Evolutionary conservation across 768 basidiomycete species (phyloP), one percentile per base, ranked within the genome.

Genomic region (Tulasnella sp.): DNA sequence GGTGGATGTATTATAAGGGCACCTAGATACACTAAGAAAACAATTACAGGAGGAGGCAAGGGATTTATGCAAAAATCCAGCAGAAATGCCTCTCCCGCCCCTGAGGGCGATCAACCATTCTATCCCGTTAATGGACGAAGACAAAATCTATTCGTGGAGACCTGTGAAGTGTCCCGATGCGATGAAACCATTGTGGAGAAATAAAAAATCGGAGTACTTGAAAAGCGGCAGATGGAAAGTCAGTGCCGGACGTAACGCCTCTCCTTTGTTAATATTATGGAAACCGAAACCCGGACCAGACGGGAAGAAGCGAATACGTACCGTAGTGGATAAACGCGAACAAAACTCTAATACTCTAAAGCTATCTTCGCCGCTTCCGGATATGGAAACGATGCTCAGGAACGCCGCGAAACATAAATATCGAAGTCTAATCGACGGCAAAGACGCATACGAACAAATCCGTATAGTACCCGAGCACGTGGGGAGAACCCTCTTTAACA

Each of bases 391-490:
- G 25, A 76, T 76, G 29, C 58, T 74, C 3, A 11, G 73, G 7
- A 74, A 74, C 15, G 73, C 40, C 8, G 73, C 73, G 4, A 67
- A 37, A n/a, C 73, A 74, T 22, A 54, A n/a, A 22, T 74, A 74
- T 29, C 54, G 73, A 2, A 74, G 73, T 34, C 17, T 74, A 4
- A 69, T 76, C 17, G 75, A 76, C 42, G 75, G 75, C 1, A 70
- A 68, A 40, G 68, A 76, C 45, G 75, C 75, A 4, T 76, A 76
- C 36, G 68, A 76, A 42, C 75, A 76, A 72, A 74, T 74, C 34
- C 2, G 73, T 2, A 49, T 74, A 8, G n/a, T 58, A 38, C 73
- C 73, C 11, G 58, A 74, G 17, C 73, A 74, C 29, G 73, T 74
- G 9, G 19, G n/a, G 19, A 11, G 73, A 38, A 74, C 73, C 6